Evolutionary conservation across 257 asterid species (phyloP).

Genomic region (Solanum paucissectum): DNA sequence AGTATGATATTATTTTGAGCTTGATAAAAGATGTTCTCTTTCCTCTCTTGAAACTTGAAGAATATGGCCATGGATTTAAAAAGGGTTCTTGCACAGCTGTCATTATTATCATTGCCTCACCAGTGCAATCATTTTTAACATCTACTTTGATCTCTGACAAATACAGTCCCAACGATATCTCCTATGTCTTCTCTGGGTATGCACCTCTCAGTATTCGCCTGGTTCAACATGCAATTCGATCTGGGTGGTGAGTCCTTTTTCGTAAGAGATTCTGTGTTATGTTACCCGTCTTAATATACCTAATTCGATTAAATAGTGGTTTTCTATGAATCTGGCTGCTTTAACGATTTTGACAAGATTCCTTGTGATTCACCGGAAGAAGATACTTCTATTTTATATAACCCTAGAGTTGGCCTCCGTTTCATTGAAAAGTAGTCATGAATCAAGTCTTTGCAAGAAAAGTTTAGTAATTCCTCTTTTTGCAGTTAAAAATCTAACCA

Average conservation of each 20-base stretch:
- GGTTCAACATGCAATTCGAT: slow-evolving; percentile 85
- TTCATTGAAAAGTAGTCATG: background rate
- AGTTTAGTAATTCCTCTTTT: background rate
- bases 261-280: background rate
- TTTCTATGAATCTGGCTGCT: background rate
- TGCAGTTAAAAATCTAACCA: background rate
- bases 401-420: background rate
- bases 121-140: background rate
- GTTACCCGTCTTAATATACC: background rate
- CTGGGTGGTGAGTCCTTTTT: slow-evolving; percentile 73
- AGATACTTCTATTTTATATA: background rate
- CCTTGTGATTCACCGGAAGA: background rate
- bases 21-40: background rate
- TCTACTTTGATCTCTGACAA: background rate
- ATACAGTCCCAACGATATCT: slow-evolving; percentile 80
- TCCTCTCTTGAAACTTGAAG: background rate
- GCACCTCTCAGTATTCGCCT: slow-evolving; percentile 98
- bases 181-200: slow-evolving; percentile 93
- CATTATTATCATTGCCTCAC: background rate
- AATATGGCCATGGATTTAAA: background rate
- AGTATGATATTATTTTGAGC: slow-evolving; percentile 32
- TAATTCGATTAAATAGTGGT: background rate
- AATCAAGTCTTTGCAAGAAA: background rate
- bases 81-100: background rate
- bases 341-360: background rate